Evolutionary conservation across 805 yeast genomes (phyloP), one percentile per base, ranked within the genome.

Genomic region (Nakazawaea sp.): DNA sequence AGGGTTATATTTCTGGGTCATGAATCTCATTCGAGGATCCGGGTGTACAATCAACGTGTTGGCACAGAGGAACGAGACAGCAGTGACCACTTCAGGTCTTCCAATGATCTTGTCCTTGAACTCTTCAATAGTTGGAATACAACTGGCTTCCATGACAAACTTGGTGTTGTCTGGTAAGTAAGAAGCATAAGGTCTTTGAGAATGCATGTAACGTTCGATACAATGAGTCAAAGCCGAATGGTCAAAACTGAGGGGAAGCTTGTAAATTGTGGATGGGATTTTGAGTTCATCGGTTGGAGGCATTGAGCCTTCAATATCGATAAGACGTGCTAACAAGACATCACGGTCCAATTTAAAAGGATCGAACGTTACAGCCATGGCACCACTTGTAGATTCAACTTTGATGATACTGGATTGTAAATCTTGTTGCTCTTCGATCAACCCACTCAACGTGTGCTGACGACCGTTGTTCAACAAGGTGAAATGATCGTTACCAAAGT

Each of bases 141-240:
- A 48, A 30, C 50, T 53, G 8, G 59, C 52, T 25, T 43, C 46
- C 56, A 49, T 55, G 17, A 55, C 38, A 36, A 45, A 55, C 28
- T 52, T 49, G 15, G 43, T 32, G 27, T 55, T 55, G 29, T 47
- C 43, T 29, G 59, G 59, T 20, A 55, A 41, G 35, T 55, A 55
- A 4, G 59, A 45, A n/a, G 59, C 59, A 48, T 47, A 46, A 6
- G 58, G 58, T 42, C 59, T 49, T 35, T 52, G 57, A 2, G 59
- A 45, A 35, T 48, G 55, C 28, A 43, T 45, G 30, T 54, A 54
- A 26, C 59, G 42, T 12, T 46, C 48, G 16, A 54, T 45, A 32
- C 56, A 51, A 24, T 48, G 47, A 18, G 31, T 39, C 20, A 54
- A 41, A 6, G 56, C 47, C 11, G 38, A 34, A 31, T 54, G 59